Percentiles rank a stretch among this genome's conserved stretches.
Conservation (phyloP, 495 filamentous ascomycete species). For the Aspergillus baeticus region DNA sequence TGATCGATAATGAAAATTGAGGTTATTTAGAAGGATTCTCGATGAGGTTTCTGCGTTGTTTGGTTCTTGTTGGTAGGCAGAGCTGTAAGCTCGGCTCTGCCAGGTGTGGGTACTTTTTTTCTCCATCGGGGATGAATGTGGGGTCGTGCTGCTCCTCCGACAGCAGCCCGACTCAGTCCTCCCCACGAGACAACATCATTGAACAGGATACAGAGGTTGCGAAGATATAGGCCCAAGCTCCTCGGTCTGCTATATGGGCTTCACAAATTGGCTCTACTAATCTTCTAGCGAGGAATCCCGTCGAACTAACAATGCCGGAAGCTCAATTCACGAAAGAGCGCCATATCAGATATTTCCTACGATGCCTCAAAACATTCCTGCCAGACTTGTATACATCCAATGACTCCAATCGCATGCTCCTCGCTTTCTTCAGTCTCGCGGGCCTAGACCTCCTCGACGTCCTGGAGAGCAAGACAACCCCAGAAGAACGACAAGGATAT, state of each 20-base stretch:
- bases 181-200: not conserved
- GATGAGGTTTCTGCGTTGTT: not conserved
- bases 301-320: slow-evolving; percentile 29
- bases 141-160: not conserved
- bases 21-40: slow-evolving; percentile 9
- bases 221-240: not conserved
- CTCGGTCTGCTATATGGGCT: not conserved
- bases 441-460: slow-evolving; percentile 77
- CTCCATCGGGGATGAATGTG: not conserved
- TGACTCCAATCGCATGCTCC: slow-evolving; percentile 84
- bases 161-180: not conserved
- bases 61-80: not conserved
- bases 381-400: slow-evolving; percentile 78
- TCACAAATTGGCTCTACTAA: not conserved
- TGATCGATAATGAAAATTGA: not conserved
- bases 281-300: not conserved
- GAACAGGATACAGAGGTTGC: too few species aligned
- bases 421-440: slow-evolving; percentile 83
- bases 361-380: slow-evolving; percentile 79
- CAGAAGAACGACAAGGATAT: slow-evolving; percentile 58
- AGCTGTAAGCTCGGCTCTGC: not conserved
- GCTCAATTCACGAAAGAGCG: slow-evolving; percentile 61
- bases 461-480: slow-evolving; percentile 54
- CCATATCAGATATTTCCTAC: slow-evolving; percentile 90
- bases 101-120: slow-evolving; percentile 1